Evolutionary conservation across 2,329 filamentous ascomycete species (phyloP), one percentile per base, ranked within the genome.

Genomic region (Paecilomyces fulvus): DNA sequence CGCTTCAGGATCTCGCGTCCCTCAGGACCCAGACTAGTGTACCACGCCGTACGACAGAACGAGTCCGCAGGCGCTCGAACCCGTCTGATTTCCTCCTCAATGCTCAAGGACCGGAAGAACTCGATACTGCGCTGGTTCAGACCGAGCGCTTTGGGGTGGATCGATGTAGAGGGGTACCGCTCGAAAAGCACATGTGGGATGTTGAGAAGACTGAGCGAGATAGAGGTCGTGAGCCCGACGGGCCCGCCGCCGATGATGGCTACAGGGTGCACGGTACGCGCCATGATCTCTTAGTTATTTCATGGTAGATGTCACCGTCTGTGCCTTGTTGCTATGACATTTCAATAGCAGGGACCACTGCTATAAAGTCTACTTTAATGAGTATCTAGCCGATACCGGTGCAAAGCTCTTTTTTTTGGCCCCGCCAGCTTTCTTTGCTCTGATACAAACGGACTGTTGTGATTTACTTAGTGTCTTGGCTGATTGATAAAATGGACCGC

Each of bases 101-200:
- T 43, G 5, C 37, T n/a, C 17, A 43, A 17, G 9, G n/a, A 43
- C n/a, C 37, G 37, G 37, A 43, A 43, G 1, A 43, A n/a, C 14
- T 43, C 37, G 8, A 43, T 7, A 3, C 37, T 43, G 37, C 69
- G 63, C 31, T 68, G 64, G 30, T 72, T 70, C 52, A 70, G 59
- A 3, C 67, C 67, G 37, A 60, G 60, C 17, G 70, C 67, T 58
- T 70, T 70, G 12, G 68, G 70, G 43, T 69, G 65, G 43, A 71
- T 70, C 1, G 69, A 68, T 1, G 68, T 72, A 2, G 58, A 58
- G 1, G 63, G 58, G 49, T 71, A 65, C 7, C 66, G 62, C 58
- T 73, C 70, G 51, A 69, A 66, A 9, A 72, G 57, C 8, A 66
- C 31, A 55, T 69, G 60, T 0, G 59, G 56, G 30, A 73, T 64